Percentiles rank a stretch among this genome's conserved stretches.
Evolutionary conservation across 345 rosid species (phyloP).

Genomic region (Melaleuca quinquenervia): DNA sequence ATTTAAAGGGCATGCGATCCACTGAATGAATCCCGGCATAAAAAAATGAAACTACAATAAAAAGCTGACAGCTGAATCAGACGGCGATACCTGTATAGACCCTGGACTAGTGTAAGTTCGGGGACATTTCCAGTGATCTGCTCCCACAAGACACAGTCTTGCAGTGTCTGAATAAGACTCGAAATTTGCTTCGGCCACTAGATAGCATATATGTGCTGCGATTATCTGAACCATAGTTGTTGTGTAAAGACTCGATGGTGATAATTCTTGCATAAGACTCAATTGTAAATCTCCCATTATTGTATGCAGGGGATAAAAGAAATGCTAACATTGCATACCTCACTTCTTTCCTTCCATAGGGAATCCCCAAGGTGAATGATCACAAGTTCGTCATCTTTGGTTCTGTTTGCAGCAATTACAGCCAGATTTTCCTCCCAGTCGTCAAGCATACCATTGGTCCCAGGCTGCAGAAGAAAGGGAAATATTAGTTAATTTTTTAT

Average conservation of each 20-base stretch:
- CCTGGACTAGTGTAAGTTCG: constrained; percentile 73
- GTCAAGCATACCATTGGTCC: constrained; percentile 80
- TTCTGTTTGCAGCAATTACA: constrained; percentile 92
- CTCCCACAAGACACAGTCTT: constrained; percentile 71
- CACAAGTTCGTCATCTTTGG: constrained; percentile 92
- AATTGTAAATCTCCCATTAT: background rate
- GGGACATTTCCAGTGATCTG: constrained; percentile 80
- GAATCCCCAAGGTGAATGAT: constrained; percentile 95
- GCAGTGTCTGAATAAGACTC: constrained; percentile 75
- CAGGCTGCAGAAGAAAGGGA: constrained; percentile 25
- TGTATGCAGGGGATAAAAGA: background rate
- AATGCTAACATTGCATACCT: constrained; percentile 31
- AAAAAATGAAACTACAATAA: background rate
- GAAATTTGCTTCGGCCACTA: constrained; percentile 76
- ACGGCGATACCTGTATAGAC: constrained; percentile 61
- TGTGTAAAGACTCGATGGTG: background rate
- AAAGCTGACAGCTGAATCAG: background rate
- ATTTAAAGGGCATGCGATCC: background rate
- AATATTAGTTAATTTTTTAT: background rate
- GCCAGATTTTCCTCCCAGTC: constrained; percentile 99
- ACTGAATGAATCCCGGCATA: background rate
- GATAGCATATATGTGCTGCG: constrained; percentile 79
- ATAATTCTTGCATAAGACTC: background rate
- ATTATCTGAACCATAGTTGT: constrained; percentile 28
- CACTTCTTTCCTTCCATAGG: constrained; percentile 94